Conservation (phyloP, 305 asterid genomes). For the Fraxinus platypoda region DNA sequence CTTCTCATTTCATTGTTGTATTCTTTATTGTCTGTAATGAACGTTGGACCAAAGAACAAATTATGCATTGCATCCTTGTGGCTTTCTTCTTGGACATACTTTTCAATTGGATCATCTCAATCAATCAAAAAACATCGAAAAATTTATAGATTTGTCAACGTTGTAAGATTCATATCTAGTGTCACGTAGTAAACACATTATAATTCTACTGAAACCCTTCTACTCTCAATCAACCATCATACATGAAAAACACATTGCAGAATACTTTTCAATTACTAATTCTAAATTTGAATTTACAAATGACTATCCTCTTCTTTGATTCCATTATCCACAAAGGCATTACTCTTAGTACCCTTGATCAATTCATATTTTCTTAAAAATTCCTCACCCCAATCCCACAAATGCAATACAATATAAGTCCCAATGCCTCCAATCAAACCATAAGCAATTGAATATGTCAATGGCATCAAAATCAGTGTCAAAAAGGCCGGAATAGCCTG, state of each 20-base stretch:
- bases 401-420: conserved; percentile 62
- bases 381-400: conserved; percentile 64
- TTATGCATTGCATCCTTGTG: not conserved
- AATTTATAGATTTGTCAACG: not conserved
- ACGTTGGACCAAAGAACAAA: not conserved
- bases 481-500: conserved; percentile 94
- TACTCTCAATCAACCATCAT: not conserved
- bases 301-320: conserved; percentile 27
- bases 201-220: not conserved
- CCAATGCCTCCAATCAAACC: conserved; percentile 95
- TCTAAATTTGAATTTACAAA: not conserved
- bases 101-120: not conserved
- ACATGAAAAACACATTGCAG: not conserved
- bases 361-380: conserved; percentile 35
- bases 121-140: not conserved
- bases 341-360: conserved; percentile 18
- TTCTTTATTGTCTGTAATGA: not conserved
- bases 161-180: not conserved
- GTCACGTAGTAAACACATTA: not conserved
- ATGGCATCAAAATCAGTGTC: conserved; percentile 80
- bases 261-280: not conserved
- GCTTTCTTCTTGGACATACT: not conserved
- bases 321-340: conserved; percentile 13
- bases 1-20: not conserved
- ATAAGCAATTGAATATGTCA: conserved; percentile 88